Base-by-base conservation (phyloP, 1,284 basidiomycete species). In the Wolfiporia cocos region DNA sequence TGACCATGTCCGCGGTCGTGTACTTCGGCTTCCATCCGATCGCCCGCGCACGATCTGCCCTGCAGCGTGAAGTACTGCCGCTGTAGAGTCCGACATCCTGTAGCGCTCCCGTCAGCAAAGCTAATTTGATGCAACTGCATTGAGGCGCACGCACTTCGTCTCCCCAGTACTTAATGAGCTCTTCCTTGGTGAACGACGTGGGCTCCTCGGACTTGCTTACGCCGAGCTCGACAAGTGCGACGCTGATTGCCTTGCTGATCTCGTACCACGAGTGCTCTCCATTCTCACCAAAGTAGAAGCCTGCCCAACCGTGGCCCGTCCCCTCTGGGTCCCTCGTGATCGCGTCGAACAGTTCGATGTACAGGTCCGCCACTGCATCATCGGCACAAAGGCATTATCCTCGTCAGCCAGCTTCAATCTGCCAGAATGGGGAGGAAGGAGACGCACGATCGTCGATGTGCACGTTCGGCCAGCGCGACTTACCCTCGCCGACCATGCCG, bases 201-300 rank as follows among this genome's bases (percentile, higher is more conserved):
- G 67, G 62, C 43, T 63, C 59, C 11, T 47, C 51, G 9, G 42
- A 51, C 22, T 55, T 48, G 14, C 50, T 40, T 11, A 54, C 47
- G 0, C 65, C 63, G 17, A 62, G 47, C 31, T 53, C 56, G n/a
- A 58, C 49, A 15, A 71, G 49, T 1, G 58, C 61, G 15, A 57
- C 49, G 1, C 61, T 64, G 20, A 74, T 65, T 1, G 60, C 63
- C 47, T 67, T 62, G 6, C 58, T 57, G 17, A 73, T 48, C 17
- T 66, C 58, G 41, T 61, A 57, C 48, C 67, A 54, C 17, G 50
- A 53, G 48, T 71, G 64, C 48, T 74, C 71, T 32, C 68, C 71
- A 42, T 67, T 69, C 51, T 70, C 70, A 14, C 54, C 66, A 50
- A 73, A 72, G 52, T 71, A 74, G 49, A 63, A 73, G 1, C 74